Conservation (phyloP, 106 monocot genomes). For the Posidonia australis region DNA sequence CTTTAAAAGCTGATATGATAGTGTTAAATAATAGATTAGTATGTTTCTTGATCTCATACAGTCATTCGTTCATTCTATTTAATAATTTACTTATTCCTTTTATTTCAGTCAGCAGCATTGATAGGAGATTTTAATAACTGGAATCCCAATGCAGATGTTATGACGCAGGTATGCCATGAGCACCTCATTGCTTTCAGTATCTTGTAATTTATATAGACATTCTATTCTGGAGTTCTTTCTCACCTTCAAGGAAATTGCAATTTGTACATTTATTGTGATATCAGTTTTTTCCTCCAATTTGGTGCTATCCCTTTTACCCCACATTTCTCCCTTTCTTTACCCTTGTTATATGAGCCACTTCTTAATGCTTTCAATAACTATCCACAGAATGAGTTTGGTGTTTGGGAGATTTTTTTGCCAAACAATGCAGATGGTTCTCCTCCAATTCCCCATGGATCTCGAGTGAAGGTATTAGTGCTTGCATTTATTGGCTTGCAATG, state of each 20-base stretch:
- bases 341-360: not conserved
- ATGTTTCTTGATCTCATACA: too few relatives aligned
- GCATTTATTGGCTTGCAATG: not conserved
- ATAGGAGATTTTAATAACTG: conserved; percentile 99
- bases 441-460: conserved; percentile 88
- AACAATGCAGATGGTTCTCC: conserved; percentile 91
- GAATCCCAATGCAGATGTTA: conserved; percentile 92
- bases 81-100: not conserved
- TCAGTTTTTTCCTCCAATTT: too few relatives aligned
- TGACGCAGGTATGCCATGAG: conserved; percentile 58
- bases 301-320: too few relatives aligned
- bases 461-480: conserved; percentile 61
- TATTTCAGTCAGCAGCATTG: conserved; percentile 71
- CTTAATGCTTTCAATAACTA: not conserved
- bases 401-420: conserved; percentile 96
- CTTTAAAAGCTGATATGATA: too few relatives aligned
- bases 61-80: not conserved
- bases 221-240: too few relatives aligned
- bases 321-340: too few relatives aligned
- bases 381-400: conserved; percentile 87
- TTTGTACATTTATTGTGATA: too few relatives aligned
- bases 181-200: not conserved
- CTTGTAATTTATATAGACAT: too few relatives aligned
- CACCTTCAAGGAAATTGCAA: not conserved
- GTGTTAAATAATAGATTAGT: too few relatives aligned